phyloP scores from a whole-genome alignment of 2,329 filamentous ascomycete species.

The Exophiala alcalophila region DNA sequence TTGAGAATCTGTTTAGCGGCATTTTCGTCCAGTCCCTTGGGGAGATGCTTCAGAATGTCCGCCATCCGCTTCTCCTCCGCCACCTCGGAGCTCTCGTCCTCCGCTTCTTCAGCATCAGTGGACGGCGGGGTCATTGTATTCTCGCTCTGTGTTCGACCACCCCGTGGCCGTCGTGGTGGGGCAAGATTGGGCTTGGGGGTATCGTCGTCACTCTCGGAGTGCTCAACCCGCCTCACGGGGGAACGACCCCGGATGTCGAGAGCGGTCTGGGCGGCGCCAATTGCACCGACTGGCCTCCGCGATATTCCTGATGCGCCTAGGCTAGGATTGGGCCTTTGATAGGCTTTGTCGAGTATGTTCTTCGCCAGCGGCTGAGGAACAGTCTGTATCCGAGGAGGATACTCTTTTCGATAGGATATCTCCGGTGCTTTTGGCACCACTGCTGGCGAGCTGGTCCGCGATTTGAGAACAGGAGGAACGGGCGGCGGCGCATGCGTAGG shows the following conservation, averaged over 20 bases:
- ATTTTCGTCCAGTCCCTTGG: slow-evolving; percentile 73
- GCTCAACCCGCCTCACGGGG: slow-evolving; percentile 20
- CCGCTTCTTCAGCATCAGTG: slow-evolving; percentile 49
- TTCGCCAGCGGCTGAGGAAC: slow-evolving; percentile 24
- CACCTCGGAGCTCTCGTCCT: slow-evolving; percentile 49
- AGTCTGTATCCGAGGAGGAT: slow-evolving; percentile 40
- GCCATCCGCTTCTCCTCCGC: slow-evolving; percentile 56
- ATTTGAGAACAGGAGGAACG: slow-evolving; percentile 7
- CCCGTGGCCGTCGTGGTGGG: slow-evolving; percentile 18
- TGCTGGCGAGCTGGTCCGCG: slow-evolving; percentile 22
- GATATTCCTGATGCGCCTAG: slow-evolving; percentile 21
- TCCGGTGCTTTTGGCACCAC: slow-evolving; percentile 26
- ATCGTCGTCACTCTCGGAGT: slow-evolving; percentile 39
- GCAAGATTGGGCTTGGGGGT: slow-evolving; percentile 20
- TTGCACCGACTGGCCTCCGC: slow-evolving; percentile 37
- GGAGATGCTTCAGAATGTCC: slow-evolving; percentile 70
- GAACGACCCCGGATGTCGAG: slow-evolving; percentile 21
- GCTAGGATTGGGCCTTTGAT: slow-evolving; percentile 14
- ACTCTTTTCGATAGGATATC: slow-evolving; percentile 51
- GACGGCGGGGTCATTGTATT: slow-evolving; percentile 47
- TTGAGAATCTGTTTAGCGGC: slow-evolving; percentile 92
- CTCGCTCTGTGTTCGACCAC: slow-evolving; percentile 36
- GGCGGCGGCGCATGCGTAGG: slow-evolving; percentile 14
- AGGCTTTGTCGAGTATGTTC: slow-evolving; percentile 25
- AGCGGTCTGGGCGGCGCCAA: slow-evolving; percentile 31